These are phyloP conservation scores for Candida andamanensis DNA, from an alignment of 805 yeast species.

Conservation along the genomic window DNA sequence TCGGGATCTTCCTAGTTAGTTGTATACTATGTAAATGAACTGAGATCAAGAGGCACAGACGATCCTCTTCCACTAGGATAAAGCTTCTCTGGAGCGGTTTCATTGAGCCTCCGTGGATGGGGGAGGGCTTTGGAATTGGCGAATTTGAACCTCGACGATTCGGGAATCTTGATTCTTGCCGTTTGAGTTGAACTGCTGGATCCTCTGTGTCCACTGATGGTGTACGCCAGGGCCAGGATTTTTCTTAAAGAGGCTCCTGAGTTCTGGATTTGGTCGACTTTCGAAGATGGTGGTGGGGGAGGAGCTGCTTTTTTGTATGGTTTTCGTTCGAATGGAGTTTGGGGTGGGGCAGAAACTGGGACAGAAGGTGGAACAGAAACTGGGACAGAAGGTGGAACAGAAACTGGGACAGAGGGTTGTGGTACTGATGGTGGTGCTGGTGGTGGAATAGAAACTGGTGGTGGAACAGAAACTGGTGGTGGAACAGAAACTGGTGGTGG, in stretches of 20 bases:
- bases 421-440: slow-evolving; percentile 22
- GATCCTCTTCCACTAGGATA: slow-evolving; percentile 96
- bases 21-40: slow-evolving; percentile 18
- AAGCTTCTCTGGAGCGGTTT: slow-evolving; percentile 48
- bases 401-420: slow-evolving; percentile 4
- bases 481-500: slow-evolving; percentile 40
- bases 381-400: slow-evolving; percentile 20
- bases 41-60: slow-evolving; percentile 76
- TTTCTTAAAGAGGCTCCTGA: slow-evolving; percentile 52
- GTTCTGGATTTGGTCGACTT: slow-evolving; percentile 38
- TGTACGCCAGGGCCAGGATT: slow-evolving; percentile 61
- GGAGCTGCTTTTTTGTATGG: slow-evolving; percentile 27
- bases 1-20: not conserved
- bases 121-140: slow-evolving; percentile 67
- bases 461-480: slow-evolving; percentile 33
- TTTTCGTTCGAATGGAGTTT: slow-evolving; percentile 15
- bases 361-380: slow-evolving; percentile 28
- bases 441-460: too few relatives aligned
- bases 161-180: slow-evolving; percentile 52
- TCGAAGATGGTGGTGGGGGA: slow-evolving; percentile 20
- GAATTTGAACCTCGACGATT: slow-evolving; percentile 59
- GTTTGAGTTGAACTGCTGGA: slow-evolving; percentile 4
- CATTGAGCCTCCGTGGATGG: slow-evolving; percentile 76
- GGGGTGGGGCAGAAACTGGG: slow-evolving; percentile 23
- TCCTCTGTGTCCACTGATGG: slow-evolving; percentile 37